These are phyloP conservation scores for Globisporangium lucens DNA, from an alignment of 352 stramenopile species.

Conservation along the genomic window DNA sequence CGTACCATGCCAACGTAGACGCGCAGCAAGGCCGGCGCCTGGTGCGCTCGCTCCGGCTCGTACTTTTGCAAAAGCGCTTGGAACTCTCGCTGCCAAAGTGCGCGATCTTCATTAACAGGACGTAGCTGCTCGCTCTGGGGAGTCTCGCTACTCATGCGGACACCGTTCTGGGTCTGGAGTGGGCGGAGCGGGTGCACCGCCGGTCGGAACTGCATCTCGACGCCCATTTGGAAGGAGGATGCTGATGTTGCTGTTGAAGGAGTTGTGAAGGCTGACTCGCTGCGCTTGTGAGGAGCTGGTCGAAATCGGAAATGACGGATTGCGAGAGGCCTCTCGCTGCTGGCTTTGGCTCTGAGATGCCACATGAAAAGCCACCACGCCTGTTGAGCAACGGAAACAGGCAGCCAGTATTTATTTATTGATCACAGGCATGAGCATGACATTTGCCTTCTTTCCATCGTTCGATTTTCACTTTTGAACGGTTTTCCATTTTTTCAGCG, in stretches of 20 bases:
- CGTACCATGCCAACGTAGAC: slow-evolving; percentile 46
- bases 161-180: slow-evolving; percentile 3
- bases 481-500: not conserved
- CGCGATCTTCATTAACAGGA: slow-evolving; percentile 1
- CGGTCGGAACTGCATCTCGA: not conserved
- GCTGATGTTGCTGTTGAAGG: not conserved
- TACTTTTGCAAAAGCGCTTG: slow-evolving; percentile 41
- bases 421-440: not conserved
- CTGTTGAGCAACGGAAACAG: not conserved
- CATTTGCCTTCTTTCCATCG: not conserved
- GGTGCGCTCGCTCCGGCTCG: slow-evolving; percentile 39
- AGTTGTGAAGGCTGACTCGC: not conserved
- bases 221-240: not conserved
- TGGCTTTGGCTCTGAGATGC: too few species aligned
- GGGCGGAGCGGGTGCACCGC: not conserved
- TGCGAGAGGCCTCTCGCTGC: not conserved
- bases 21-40: slow-evolving; percentile 37
- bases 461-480: not conserved
- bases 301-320: not conserved
- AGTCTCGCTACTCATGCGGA: not conserved
- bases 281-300: not conserved
- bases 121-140: not conserved
- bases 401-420: not conserved
- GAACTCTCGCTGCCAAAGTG: slow-evolving; percentile 23
- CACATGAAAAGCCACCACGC: too few species aligned